Percentiles rank a stretch among this genome's conserved stretches.
Conservation (phyloP, 805 yeast species). For the Schwanniomyces pseudopolymorphus region DNA sequence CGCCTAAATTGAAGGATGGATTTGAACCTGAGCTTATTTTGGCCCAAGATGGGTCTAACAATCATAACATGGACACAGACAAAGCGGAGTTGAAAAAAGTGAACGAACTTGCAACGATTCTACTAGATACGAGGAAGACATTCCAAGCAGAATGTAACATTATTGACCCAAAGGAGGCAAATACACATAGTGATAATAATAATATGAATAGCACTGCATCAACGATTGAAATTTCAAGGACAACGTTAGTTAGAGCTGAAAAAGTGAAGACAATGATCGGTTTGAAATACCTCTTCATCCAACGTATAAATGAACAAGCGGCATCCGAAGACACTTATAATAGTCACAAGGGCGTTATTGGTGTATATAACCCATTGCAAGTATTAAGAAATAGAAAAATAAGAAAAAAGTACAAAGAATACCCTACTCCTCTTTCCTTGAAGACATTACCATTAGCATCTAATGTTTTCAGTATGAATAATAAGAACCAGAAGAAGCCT, state of each 20-base stretch:
- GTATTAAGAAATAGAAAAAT: slow-evolving; percentile 70
- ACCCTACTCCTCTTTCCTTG: slow-evolving; percentile 43
- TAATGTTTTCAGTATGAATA: slow-evolving; percentile 53
- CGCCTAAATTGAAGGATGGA: slow-evolving; percentile 1
- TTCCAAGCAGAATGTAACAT: slow-evolving; percentile 44
- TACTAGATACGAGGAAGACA: slow-evolving; percentile 42
- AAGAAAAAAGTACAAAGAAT: slow-evolving; percentile 50
- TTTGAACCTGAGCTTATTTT: slow-evolving; percentile 7
- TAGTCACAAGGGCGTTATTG: slow-evolving; percentile 54
- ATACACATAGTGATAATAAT: slow-evolving; percentile 3
- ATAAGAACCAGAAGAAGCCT: slow-evolving; percentile 25
- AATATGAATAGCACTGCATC: slow-evolving; percentile 3
- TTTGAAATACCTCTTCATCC: slow-evolving; percentile 49
- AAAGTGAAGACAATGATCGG: slow-evolving; percentile 48
- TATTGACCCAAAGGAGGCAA: slow-evolving; percentile 25
- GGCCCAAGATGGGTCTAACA: neutral
- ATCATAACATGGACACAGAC: neutral
- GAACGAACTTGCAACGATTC: slow-evolving; percentile 31
- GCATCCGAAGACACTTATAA: slow-evolving; percentile 12
- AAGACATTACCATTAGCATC: slow-evolving; percentile 63
- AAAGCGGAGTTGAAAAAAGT: slow-evolving; percentile 15
- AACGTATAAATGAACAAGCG: slow-evolving; percentile 34
- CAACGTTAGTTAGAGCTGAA: slow-evolving; percentile 47
- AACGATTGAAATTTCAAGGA: slow-evolving; percentile 20
- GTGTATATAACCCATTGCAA: slow-evolving; percentile 79